A percentile compares a stretch with the other conserved stretches of the same genome.
phyloP scores from a whole-genome alignment of 768 basidiomycete genomes.

The Hydnomerulius pinastri region DNA sequence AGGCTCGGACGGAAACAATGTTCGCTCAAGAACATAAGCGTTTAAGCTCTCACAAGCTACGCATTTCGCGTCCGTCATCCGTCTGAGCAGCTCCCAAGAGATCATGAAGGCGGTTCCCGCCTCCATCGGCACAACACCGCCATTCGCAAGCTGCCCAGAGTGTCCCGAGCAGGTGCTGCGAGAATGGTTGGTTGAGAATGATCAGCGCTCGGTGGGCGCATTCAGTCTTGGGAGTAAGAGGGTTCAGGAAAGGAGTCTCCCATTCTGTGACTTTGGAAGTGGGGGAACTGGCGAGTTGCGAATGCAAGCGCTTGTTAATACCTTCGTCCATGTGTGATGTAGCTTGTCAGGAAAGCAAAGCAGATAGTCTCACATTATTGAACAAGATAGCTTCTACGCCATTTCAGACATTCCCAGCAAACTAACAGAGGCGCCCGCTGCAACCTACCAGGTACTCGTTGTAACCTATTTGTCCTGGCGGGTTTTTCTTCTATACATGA shows the following conservation, averaged over 20 bases:
- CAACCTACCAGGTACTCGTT: too few relatives aligned
- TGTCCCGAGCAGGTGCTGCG: constrained; percentile 54
- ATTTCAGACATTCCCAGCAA: too few relatives aligned
- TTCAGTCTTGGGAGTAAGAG: constrained; percentile 4
- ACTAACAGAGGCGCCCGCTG: too few relatives aligned
- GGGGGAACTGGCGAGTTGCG: background rate
- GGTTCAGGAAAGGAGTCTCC: constrained; percentile 27
- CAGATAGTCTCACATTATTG: background rate
- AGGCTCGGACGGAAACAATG: background rate
- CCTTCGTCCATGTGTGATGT: background rate
- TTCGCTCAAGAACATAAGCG: background rate
- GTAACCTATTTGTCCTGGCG: background rate
- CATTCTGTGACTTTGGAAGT: constrained; percentile 17
- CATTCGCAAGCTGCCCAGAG: constrained; percentile 57
- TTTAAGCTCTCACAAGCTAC: constrained; percentile 17
- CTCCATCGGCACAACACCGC: constrained; percentile 83
- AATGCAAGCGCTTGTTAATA: constrained; percentile 1
- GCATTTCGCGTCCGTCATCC: constrained; percentile 9
- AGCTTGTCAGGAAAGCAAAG: background rate
- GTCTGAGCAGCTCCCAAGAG: constrained; percentile 21
- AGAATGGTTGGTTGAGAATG: constrained; percentile 90
- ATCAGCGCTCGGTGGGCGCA: constrained; percentile 57
- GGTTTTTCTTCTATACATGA: constrained; percentile 22
- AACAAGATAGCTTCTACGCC: background rate
- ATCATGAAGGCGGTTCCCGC: constrained; percentile 84